These are phyloP conservation scores for Aristolochia californica DNA, from an alignment of 164 flowering plant genomes.

Conservation along the genomic window DNA sequence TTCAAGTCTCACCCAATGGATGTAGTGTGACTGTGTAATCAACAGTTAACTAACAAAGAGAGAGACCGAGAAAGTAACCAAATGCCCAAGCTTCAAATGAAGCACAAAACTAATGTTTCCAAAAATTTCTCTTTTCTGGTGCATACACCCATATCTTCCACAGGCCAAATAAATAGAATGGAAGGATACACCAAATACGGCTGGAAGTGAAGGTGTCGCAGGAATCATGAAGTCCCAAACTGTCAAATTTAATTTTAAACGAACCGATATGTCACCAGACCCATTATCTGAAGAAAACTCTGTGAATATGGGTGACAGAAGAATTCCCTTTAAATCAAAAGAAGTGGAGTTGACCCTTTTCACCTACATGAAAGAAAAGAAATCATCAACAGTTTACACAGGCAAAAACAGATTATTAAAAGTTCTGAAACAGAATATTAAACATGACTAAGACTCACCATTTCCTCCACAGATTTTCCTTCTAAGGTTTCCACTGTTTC, in stretches of 20 bases:
- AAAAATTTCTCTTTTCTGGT: no score
- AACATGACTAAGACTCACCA: slow-evolving; percentile 35
- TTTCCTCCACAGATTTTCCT: slow-evolving; percentile 44
- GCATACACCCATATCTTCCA: no score
- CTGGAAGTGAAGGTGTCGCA: slow-evolving; percentile 87
- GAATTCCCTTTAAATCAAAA: slow-evolving; percentile 51
- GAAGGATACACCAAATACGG: slow-evolving; percentile 97
- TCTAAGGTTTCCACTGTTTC: slow-evolving; percentile 54
- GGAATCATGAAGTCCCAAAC: slow-evolving; percentile 92
- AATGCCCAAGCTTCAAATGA: no score
- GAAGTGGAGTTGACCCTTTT: slow-evolving; percentile 59
- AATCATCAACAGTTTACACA: background rate
- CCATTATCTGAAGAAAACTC: slow-evolving; percentile 62
- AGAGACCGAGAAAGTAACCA: no score
- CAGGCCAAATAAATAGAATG: no score
- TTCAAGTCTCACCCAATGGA: no score
- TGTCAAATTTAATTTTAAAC: slow-evolving; percentile 65
- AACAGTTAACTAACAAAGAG: no score
- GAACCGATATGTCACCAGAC: slow-evolving; percentile 54
- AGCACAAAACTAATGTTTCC: no score
- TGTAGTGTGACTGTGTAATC: no score
- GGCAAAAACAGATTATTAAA: slow-evolving; percentile 2
- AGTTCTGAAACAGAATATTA: background rate
- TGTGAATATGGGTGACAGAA: slow-evolving; percentile 55
- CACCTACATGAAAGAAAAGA: slow-evolving; percentile 41